Base-by-base conservation (phyloP, 192 early-diverging fungal genomes). In the Chytriomyces confervae region DNA sequence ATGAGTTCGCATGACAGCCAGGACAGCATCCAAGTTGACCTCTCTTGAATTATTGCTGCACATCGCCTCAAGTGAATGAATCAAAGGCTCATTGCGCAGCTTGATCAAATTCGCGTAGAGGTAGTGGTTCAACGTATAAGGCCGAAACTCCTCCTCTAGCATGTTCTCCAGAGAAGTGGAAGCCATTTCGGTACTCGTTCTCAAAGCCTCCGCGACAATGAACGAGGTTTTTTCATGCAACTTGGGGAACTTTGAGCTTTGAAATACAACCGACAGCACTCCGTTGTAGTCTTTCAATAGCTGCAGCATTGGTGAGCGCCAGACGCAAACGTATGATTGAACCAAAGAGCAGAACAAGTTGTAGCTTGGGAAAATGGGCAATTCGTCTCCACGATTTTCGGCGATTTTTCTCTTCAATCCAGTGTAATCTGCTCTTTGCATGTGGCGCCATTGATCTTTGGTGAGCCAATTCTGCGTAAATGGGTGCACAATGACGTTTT, bases 311-410 rank as follows among this genome's bases (percentile, higher is more conserved):
- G 62, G 72, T 5, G 1, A 3, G 13, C 47, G 45, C 72, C 72
- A 74, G 9, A 4, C 44, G 16, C 13, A 47, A n/a, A 74, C 57
- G 45, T 62, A 61, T 16, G n/a, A 2, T 7, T 49, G 8, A 16
- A 74, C 72, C 20, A 74, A 61, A 5, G 18, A 16, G n/a, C 61
- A 62, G 45, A 74, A 74, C 60, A 74, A 46, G 43, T 63, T 62
- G 72, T 74, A 74, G 46, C 62, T 74, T n/a, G 72, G 72, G 29
- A 74, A 74, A 23, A 74, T 45, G n/a, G 61, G 43, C 36, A 74
- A n/a, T 62, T 74, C 72, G 27, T 74, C 62, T 43, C 72, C 72
- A n/a, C 72, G 72, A 62, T 74, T 74, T 23, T 74, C 62, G 13
- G 20, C 7, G 27, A 74, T 74, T 46, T 63, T 36, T 9, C 11